Evolutionary conservation across 2,329 filamentous ascomycete species (phyloP), one percentile per base, ranked within the genome.

Genomic region (Aplosporella prunicola): DNA sequence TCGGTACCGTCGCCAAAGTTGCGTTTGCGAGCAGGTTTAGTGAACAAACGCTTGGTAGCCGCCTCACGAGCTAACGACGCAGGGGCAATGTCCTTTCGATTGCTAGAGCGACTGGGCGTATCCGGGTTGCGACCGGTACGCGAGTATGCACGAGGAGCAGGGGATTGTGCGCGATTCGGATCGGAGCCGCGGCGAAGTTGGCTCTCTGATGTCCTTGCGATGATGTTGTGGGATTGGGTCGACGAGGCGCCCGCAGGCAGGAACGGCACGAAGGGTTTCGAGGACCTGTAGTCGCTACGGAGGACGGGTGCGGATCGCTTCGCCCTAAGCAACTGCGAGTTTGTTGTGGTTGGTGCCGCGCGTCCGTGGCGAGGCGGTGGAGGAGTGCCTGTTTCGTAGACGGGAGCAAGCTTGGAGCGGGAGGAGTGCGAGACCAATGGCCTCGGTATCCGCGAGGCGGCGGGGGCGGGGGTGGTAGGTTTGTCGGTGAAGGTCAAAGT

Each of bases 1-100:
- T 98, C 91, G 43, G 81, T 82, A 11, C 91, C 91, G 57, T 95
- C 86, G 9, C 91, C 91, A 62, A 93, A 98, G 50, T 84, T 77
- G 30, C 78, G 73, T 42, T 70, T 68, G 26, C 77, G 71, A 23
- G 75, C 70, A 3, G 86, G 86, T 56, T 80, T 82, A 45, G 75
- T 88, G 42, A 93, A 63, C 31, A 81, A 78, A 47, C 81, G 76
- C 67, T 80, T 82, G 5, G 71, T 63, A 33, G 71, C 67, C 37
- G 74, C 71, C 43, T 69, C 63, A 30, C 65, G 60, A 34, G 67
- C 58, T 20, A 72, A 53, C 14, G 67, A 58, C 36, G 71, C 67
- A 18, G 70, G 63, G 34, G 68, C 69, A 38, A 68, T 47, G 37
- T 54, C 68, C 36, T 53, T 62, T 36, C 63, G 57, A 45, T 55